phyloP scores from a whole-genome alignment of 495 filamentous ascomycete genomes.

The Oidiodendron maius region DNA sequence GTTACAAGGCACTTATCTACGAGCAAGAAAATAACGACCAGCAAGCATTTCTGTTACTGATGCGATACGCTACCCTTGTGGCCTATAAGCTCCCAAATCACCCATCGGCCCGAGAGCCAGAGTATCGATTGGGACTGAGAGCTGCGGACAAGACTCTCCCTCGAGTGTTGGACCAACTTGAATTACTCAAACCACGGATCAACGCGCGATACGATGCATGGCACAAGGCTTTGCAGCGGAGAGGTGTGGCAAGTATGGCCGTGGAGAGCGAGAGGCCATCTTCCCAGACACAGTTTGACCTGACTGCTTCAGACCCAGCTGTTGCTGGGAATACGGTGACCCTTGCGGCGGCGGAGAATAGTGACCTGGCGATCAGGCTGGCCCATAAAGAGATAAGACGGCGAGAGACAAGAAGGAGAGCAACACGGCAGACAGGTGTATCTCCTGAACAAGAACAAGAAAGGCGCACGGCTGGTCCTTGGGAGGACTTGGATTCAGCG shows the following conservation, averaged over 20 bases:
- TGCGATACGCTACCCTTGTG: slow-evolving; percentile 72
- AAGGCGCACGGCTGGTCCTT: slow-evolving; percentile 55
- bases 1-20: slow-evolving; percentile 64
- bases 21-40: slow-evolving; percentile 78
- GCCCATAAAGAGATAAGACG: slow-evolving; percentile 69
- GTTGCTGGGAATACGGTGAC: slow-evolving; percentile 36
- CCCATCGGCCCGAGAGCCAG: slow-evolving; percentile 45
- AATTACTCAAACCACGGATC: slow-evolving; percentile 61
- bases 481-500: slow-evolving; percentile 48
- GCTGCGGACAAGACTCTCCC: slow-evolving; percentile 11
- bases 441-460: slow-evolving; percentile 46
- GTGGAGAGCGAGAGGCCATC: slow-evolving; percentile 5
- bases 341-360: slow-evolving; percentile 64
- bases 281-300: slow-evolving; percentile 24
- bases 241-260: slow-evolving; percentile 9
- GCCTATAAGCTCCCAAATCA: slow-evolving; percentile 55
- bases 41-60: slow-evolving; percentile 80
- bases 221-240: slow-evolving; percentile 31
- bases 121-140: slow-evolving; percentile 27
- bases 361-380: slow-evolving; percentile 71
- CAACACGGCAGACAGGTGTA: slow-evolving; percentile 47
- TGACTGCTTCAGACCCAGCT: slow-evolving; percentile 41
- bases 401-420: slow-evolving; percentile 32
- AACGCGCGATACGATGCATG: slow-evolving; percentile 53
- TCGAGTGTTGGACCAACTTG: slow-evolving; percentile 48